Conservation (phyloP, 225 moss, liverwort and hornwort species). For the Asterella californica region DNA sequence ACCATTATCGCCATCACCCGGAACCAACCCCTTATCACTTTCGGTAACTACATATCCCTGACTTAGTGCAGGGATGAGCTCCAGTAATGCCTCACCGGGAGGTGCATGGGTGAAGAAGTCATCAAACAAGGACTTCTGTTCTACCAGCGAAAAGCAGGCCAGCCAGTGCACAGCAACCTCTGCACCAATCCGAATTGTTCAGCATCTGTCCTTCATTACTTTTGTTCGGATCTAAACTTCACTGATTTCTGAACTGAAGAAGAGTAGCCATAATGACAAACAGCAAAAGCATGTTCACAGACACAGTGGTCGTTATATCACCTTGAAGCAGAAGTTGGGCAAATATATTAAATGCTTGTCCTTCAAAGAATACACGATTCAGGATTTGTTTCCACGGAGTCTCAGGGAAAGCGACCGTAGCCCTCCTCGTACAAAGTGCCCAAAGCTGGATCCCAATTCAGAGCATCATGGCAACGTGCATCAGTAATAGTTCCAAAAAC, state of each 20-base stretch:
- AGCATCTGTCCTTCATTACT: not conserved
- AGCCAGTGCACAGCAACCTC: slow-evolving; percentile 89
- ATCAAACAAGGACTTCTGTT: slow-evolving; percentile 58
- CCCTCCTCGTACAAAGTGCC: slow-evolving; percentile 49
- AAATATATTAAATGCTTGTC: slow-evolving; percentile 31
- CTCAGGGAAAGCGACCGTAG: slow-evolving; percentile 31
- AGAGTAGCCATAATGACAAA: not conserved
- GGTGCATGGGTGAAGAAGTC: slow-evolving; percentile 71
- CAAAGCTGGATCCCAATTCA: slow-evolving; percentile 46
- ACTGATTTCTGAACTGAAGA: not conserved
- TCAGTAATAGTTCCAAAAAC: not conserved
- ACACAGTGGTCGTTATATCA: slow-evolving; percentile 9
- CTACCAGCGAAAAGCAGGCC: slow-evolving; percentile 63
- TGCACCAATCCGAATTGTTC: slow-evolving; percentile 31
- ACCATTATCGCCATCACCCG: slow-evolving; percentile 22
- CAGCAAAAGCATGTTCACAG: not conserved
- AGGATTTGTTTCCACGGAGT: slow-evolving; percentile 33
- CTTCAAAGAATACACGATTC: slow-evolving; percentile 51
- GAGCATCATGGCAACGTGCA: not conserved
- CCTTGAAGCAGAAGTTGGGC: slow-evolving; percentile 40
- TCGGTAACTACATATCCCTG: slow-evolving; percentile 31
- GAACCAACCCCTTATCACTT: not conserved
- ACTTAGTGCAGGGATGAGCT: slow-evolving; percentile 54
- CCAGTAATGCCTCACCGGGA: slow-evolving; percentile 49
- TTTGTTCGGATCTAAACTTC: not conserved